Evolutionary conservation across 306 rosid genomes (phyloP), one percentile per base, ranked within the genome.

Genomic region (Dryas alaskensis): DNA sequence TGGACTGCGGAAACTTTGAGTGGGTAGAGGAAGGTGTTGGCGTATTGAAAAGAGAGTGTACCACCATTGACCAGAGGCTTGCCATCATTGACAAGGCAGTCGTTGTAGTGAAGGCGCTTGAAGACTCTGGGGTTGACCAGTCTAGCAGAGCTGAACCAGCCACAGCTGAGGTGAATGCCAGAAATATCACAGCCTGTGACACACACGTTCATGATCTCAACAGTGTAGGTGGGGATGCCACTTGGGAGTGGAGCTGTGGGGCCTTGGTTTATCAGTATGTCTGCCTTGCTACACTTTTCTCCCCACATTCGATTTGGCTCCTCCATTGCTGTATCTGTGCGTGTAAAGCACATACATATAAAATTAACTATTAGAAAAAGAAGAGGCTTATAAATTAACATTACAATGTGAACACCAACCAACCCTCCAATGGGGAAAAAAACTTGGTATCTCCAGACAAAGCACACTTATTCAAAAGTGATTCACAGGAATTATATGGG

Each of bases 81-180:
- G 13, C 99, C 99, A 39, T 89, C 88, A 76, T 94, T 94, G 27
- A 89, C 95, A 6, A 92, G 88, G 66, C 99, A 94, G 62, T 94
- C 95, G 54, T 89, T 79, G 80, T 81, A 92, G 51, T 80, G 76
- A 59, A 92, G 92, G 70, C 97, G 94, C 75, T 86, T 94, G 88
- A 94, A 94, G 58, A 94, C 31, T 75, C 77, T 91, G 2, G 99
- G 97, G 72, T 87, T 92, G 72, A 94, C 84, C 50, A 89, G 90
- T 4, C 83, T 82, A 19, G 90, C 95, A 2, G 99, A 94, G 88
- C 97, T 92, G 78, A 92, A 94, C 99, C 96, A 91, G 17, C 99
- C 97, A 1, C 99, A 94, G 58, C 49, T 75, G 65, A 94, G 65
- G 77, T 89, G 99, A 51, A 94, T 88, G 13, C 61, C 73, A 13